These are phyloP conservation scores for Melaleuca alternifolia DNA, from an alignment of 345 rosid species.

Conservation along the genomic window DNA sequence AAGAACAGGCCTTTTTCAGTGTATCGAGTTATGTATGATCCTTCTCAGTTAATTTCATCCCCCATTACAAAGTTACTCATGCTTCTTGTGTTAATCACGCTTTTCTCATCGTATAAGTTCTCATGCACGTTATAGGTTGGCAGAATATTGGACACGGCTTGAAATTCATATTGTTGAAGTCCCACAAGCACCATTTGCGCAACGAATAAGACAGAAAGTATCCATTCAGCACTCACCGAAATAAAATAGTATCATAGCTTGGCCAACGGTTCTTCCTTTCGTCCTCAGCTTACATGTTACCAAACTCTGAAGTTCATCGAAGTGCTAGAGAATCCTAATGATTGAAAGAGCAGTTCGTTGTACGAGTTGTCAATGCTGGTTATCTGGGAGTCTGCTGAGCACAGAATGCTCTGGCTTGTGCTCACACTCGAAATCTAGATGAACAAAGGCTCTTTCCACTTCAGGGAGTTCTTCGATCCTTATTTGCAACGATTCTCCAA, in stretches of 20 bases:
- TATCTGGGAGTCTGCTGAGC: constrained; percentile 9
- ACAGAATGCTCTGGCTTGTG: constrained; percentile 23
- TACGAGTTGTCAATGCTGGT: not conserved
- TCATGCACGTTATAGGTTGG: no score
- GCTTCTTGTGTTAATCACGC: no score
- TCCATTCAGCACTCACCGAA: not conserved
- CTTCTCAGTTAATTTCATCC: no score
- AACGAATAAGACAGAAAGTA: not conserved
- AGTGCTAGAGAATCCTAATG: not conserved
- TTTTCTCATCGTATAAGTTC: no score
- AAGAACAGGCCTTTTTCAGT: no score
- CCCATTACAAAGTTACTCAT: no score
- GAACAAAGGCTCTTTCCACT: constrained; percentile 39
- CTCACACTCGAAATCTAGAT: constrained; percentile 33
- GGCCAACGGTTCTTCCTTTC: not conserved
- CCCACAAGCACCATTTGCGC: not conserved
- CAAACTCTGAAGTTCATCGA: not conserved
- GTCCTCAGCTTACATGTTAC: not conserved
- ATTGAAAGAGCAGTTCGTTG: not conserved
- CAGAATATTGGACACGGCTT: no score
- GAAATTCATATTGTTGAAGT: not conserved
- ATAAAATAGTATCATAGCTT: not conserved
- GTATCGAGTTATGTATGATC: no score
- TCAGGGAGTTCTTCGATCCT: constrained; percentile 15
- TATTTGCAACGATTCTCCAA: not conserved